Evolutionary conservation across 2,329 filamentous ascomycete species (phyloP).

Genomic region (Penicillium sp.): DNA sequence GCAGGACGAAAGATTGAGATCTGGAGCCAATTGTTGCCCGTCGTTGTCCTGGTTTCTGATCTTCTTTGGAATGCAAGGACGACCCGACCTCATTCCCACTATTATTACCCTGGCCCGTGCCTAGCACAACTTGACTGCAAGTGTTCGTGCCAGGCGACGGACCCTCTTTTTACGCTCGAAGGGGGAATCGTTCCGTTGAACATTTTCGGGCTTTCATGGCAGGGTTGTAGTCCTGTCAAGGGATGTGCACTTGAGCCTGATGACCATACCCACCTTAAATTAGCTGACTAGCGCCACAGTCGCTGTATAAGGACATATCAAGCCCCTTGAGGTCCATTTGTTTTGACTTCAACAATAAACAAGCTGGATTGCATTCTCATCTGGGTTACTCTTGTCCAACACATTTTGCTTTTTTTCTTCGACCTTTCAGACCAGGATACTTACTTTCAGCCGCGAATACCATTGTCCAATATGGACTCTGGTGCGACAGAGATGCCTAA

Average conservation of each 20-base stretch:
- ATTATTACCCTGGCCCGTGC: constrained; percentile 28
- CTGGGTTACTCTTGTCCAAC: constrained; percentile 23
- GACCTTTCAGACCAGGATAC: constrained; percentile 12
- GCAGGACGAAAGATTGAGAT: constrained; percentile 24
- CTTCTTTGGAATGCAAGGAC: constrained; percentile 43
- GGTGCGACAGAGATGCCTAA: constrained; percentile 25
- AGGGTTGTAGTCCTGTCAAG: constrained; percentile 29
- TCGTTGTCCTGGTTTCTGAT: constrained; percentile 21
- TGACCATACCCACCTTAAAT: constrained; percentile 22
- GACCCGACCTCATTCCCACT: constrained; percentile 26
- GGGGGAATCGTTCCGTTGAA: constrained; percentile 18
- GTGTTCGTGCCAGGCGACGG: constrained; percentile 25
- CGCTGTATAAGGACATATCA: constrained; percentile 34
- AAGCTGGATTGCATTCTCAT: constrained; percentile 21
- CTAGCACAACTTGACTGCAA: constrained; percentile 15
- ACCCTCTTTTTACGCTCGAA: constrained; percentile 28
- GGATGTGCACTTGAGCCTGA: constrained; percentile 27
- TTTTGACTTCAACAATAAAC: constrained; percentile 15
- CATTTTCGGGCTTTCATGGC: constrained; percentile 22
- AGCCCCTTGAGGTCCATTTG: constrained; percentile 24
- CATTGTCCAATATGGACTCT: constrained; percentile 36
- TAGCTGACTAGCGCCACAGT: constrained; percentile 19
- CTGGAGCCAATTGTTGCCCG: constrained; percentile 28
- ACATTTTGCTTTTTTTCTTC: constrained; percentile 21
- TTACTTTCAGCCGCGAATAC: constrained; percentile 14